Base-by-base conservation (phyloP, 805 yeast genomes). In the Myxozyma sirexii region DNA sequence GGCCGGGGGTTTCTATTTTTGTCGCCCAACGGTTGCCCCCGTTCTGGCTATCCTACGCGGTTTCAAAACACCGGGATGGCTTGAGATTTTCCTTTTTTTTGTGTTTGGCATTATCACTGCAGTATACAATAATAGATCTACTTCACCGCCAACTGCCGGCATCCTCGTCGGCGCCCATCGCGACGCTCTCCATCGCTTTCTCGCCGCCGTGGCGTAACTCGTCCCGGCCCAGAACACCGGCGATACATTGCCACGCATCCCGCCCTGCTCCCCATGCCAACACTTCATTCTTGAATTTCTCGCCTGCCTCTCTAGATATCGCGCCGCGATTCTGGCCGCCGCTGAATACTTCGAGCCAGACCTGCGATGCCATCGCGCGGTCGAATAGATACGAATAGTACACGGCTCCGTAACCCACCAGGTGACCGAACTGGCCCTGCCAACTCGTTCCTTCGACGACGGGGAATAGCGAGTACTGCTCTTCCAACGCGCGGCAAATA, bases 351-450 rank as follows among this genome's bases (percentile, higher is more conserved):
- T 82, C 84, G 10, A 80, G 78, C 92, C 97, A 94, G 1, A 93
- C 81, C 69, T 84, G 85, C 26, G 90, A 83, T 0, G 98, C 97
- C 64, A 94, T 88, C 5, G 97, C 97, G 41, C 97, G 76, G 74
- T 94, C 99, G 57, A 94, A 81, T 53, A 94, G 74, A 71, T 94
- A 94, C 31, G 97, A 88, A 75, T 94, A 94, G 71, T 94, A 94
- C 0, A 92, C 88, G 0, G 97, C 89, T 1, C 98, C 98, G 70
- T 94, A 94, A 0, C 97, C 90, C 67, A 87, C 88, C 42, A 94
- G 75, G 70, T 94, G 99, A 1, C 97, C 96, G 74, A 94, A 92
- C 70, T 86, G 90, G 0, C 96, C 97, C 58, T 90, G 96, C 97
- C 97, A 92, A 26, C 85, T 86, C 1, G 96, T 85, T 76, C 60